These are phyloP conservation scores for Huntiella decipiens DNA, from an alignment of 2,329 filamentous ascomycete genomes.

Conservation along the genomic window DNA sequence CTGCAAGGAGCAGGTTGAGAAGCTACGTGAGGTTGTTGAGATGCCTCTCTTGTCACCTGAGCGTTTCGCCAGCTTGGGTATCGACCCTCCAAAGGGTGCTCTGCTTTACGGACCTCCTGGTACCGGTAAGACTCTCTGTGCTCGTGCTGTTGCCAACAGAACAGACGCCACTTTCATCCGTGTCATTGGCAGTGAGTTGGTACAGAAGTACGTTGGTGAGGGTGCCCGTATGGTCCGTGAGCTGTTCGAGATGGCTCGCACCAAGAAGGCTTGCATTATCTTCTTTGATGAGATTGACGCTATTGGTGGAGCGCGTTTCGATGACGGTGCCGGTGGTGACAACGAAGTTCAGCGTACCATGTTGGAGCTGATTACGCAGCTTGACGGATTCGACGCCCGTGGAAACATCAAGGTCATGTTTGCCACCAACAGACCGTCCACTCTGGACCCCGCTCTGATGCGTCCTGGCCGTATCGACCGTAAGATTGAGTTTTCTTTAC, in stretches of 20 bases:
- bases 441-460: conserved; percentile 92
- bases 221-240: conserved; percentile 97
- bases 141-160: conserved; percentile 88
- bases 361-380: conserved; percentile 91
- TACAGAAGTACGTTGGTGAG: conserved; percentile 98
- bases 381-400: conserved; percentile 88
- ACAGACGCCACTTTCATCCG: conserved; percentile 97
- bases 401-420: conserved; percentile 99
- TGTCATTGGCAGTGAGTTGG: conserved; percentile 92
- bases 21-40: conserved; percentile 93
- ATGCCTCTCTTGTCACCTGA: conserved; percentile 94
- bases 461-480: conserved; percentile 91
- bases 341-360: conserved; percentile 97
- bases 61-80: conserved; percentile 94
- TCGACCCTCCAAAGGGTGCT: conserved; percentile 94
- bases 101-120: conserved; percentile 91
- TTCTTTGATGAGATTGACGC: conserved; percentile 93
- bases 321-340: conserved; percentile 89
- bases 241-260: conserved; percentile 97
- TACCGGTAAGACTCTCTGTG: conserved; percentile 97
- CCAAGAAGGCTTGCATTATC: conserved; percentile 99
- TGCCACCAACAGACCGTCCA: conserved; percentile 89
- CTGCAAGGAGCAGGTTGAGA: conserved; percentile 99
- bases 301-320: conserved; percentile 86
- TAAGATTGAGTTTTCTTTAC: conserved; percentile 96